Evolutionary conservation across 2,329 filamentous ascomycete species (phyloP).

Genomic region (Ceratocystis huliohia): DNA sequence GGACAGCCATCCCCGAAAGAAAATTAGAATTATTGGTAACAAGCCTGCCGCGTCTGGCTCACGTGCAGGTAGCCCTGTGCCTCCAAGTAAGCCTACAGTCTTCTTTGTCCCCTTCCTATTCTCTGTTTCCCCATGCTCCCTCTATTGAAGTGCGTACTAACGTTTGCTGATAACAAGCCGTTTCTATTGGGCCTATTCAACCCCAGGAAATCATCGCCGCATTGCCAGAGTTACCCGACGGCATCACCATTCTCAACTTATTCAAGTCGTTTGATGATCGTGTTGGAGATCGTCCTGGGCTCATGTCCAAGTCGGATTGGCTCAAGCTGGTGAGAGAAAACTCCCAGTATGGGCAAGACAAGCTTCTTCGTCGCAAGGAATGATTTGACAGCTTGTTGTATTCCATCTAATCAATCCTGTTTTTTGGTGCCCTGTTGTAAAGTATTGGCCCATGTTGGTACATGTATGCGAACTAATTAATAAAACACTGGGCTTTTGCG

Average conservation of each 20-base stretch:
- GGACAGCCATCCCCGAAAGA: constrained; percentile 38
- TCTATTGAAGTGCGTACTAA: too few species aligned
- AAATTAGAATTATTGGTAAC: constrained; percentile 41
- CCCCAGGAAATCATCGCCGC: constrained; percentile 42
- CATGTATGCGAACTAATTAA: not conserved
- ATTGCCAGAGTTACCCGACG: constrained; percentile 37
- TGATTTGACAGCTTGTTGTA: constrained; percentile 21
- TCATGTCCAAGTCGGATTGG: constrained; percentile 44
- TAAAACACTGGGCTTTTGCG: not conserved
- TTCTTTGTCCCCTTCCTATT: too few species aligned
- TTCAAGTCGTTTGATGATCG: constrained; percentile 43
- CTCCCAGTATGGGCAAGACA: constrained; percentile 41
- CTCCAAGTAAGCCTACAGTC: constrained; percentile 21
- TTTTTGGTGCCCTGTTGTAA: too few species aligned
- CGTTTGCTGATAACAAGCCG: constrained; percentile 6
- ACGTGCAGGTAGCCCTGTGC: constrained; percentile 46
- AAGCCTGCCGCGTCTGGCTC: constrained; percentile 44
- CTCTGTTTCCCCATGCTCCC: too few species aligned
- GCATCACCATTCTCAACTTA: constrained; percentile 42
- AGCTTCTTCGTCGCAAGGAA: constrained; percentile 36
- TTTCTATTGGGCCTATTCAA: constrained; percentile 31
- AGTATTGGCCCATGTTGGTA: too few species aligned
- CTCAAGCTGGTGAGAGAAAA: constrained; percentile 46
- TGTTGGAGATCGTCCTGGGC: constrained; percentile 39
- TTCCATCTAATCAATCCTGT: too few species aligned